Percentiles rank a stretch among this genome's conserved stretches.
Evolutionary conservation across 768 basidiomycete species (phyloP).

Genomic region (Mycena vulgaris): DNA sequence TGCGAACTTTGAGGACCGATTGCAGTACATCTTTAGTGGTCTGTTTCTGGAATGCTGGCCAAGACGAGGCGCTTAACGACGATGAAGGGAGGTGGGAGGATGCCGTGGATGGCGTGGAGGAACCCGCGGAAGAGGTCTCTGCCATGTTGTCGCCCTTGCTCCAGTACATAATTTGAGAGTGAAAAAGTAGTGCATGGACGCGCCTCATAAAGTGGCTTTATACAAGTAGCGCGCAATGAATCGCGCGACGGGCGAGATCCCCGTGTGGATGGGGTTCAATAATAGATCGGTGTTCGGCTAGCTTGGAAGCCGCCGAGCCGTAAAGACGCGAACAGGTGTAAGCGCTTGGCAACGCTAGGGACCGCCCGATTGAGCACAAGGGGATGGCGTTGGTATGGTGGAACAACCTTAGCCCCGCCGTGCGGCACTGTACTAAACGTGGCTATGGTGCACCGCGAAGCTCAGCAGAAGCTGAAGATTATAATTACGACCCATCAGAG

Average conservation of each 20-base stretch:
- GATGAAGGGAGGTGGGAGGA: slow-evolving; percentile 22
- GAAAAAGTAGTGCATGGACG: neutral
- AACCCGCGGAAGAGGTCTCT: too few relatives aligned
- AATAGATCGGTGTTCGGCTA: too few relatives aligned
- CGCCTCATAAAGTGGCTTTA: slow-evolving; percentile 15
- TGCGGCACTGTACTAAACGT: neutral
- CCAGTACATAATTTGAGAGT: slow-evolving; percentile 24
- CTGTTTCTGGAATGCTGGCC: slow-evolving; percentile 48
- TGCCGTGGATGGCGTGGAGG: slow-evolving; percentile 27
- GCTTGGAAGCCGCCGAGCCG: too few relatives aligned
- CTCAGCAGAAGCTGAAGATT: neutral
- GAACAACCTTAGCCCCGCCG: neutral
- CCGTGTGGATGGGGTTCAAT: slow-evolving; percentile 10
- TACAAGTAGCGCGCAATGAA: neutral
- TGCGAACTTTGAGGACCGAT: too few relatives aligned
- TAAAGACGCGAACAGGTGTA: too few relatives aligned
- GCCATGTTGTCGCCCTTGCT: slow-evolving; percentile 16
- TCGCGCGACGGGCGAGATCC: neutral
- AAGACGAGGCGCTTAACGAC: neutral
- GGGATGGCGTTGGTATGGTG: neutral
- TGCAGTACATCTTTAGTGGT: too few relatives aligned
- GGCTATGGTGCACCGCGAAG: slow-evolving; percentile 19
- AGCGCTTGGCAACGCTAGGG: slow-evolving; percentile 21
- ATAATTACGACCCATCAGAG: slow-evolving; percentile 8
- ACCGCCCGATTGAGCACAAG: slow-evolving; percentile 12